Conservation (phyloP, 148 eudicot genomes). For the Nepenthes gracilis region DNA sequence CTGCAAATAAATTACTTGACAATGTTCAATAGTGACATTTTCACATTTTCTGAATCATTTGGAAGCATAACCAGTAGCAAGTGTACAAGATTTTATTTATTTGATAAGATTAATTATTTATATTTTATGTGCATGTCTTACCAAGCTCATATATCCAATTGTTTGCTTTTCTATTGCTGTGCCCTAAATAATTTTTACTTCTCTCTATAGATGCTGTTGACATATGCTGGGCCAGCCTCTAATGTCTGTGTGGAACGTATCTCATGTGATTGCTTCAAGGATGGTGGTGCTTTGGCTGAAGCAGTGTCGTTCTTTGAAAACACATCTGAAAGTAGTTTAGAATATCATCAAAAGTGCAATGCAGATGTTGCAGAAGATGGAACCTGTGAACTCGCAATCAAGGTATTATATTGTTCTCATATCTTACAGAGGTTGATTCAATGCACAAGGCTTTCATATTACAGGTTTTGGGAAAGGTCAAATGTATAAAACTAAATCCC, state of each 20-base stretch:
- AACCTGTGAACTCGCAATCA: slow-evolving; percentile 21
- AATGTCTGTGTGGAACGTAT: slow-evolving; percentile 74
- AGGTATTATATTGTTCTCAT: slow-evolving; percentile 29
- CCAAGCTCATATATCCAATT: neutral
- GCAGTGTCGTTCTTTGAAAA: slow-evolving; percentile 50
- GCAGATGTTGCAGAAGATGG: slow-evolving; percentile 17
- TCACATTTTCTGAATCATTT: too few species aligned
- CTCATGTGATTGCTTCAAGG: slow-evolving; percentile 49
- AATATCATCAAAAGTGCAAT: slow-evolving; percentile 13
- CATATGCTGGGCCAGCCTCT: slow-evolving; percentile 86
- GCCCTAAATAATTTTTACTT: neutral
- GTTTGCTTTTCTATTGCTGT: neutral
- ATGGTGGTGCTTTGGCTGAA: slow-evolving; percentile 75
- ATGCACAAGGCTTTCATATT: too few species aligned
- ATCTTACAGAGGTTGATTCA: neutral
- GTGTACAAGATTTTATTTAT: too few species aligned
- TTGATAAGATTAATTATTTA: too few species aligned
- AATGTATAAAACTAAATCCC: too few species aligned
- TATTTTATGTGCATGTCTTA: too few species aligned
- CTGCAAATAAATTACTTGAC: too few species aligned
- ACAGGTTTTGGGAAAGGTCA: too few species aligned
- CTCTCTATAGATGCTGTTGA: slow-evolving; percentile 47
- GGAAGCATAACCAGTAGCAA: too few species aligned
- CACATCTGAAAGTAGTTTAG: slow-evolving; percentile 15
- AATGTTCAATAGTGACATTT: too few species aligned